Conservation (phyloP, 345 rosid species). For the Hevea brasiliensis region DNA sequence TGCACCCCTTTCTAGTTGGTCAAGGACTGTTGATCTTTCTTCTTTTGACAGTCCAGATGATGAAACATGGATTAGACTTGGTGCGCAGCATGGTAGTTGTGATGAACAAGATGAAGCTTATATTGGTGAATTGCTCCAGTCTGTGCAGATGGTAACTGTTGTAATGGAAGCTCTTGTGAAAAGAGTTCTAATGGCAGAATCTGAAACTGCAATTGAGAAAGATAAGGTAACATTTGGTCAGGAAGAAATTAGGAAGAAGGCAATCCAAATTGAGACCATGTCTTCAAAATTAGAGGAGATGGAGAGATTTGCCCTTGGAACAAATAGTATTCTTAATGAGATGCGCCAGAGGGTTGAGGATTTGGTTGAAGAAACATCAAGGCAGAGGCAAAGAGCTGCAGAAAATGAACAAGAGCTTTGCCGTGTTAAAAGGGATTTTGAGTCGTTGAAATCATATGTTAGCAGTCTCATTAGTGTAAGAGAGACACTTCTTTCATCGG, state of each 20-base stretch:
- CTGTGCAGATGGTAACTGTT: slow-evolving; percentile 63
- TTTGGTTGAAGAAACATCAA: slow-evolving; percentile 82
- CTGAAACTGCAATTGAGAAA: slow-evolving; percentile 69
- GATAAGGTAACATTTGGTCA: slow-evolving; percentile 61
- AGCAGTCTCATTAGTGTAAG: slow-evolving; percentile 68
- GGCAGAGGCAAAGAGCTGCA: slow-evolving; percentile 65
- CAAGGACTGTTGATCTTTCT: slow-evolving; percentile 50
- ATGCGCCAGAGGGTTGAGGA: slow-evolving; percentile 75
- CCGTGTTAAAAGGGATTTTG: slow-evolving; percentile 83
- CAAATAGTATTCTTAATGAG: slow-evolving; percentile 60
- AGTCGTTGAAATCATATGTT: slow-evolving; percentile 75
- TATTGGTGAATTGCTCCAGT: slow-evolving; percentile 57
- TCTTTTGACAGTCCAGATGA: slow-evolving; percentile 46
- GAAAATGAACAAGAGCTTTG: slow-evolving; percentile 92
- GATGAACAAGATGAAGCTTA: slow-evolving; percentile 57
- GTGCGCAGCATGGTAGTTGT: slow-evolving; percentile 40
- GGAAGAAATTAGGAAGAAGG: slow-evolving; percentile 69
- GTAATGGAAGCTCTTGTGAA: slow-evolving; percentile 74
- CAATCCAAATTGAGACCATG: slow-evolving; percentile 65
- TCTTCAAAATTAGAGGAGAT: slow-evolving; percentile 70
- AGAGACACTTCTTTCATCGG: slow-evolving; percentile 83
- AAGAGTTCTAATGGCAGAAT: slow-evolving; percentile 74
- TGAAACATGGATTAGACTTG: slow-evolving; percentile 45
- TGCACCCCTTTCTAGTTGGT: slow-evolving; percentile 47
- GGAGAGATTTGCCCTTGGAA: slow-evolving; percentile 65